phyloP scores from a whole-genome alignment of 257 asterid genomes.

The Lycium ferocissimum region DNA sequence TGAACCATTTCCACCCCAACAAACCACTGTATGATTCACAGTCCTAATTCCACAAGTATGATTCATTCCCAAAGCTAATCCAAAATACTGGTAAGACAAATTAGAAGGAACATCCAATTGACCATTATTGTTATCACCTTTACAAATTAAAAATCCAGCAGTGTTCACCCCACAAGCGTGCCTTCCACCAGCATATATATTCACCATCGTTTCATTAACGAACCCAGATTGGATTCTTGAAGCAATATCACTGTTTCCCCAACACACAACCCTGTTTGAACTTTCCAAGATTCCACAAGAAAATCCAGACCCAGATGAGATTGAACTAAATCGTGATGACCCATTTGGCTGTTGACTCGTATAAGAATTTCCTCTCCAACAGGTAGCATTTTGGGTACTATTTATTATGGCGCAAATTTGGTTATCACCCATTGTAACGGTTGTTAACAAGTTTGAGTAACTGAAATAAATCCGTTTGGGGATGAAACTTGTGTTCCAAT shows the following conservation, averaged over 20 bases:
- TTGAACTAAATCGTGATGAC: slow-evolving; percentile 39
- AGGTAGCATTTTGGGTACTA: slow-evolving; percentile 43
- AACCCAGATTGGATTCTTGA: slow-evolving; percentile 52
- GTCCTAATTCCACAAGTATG: slow-evolving; percentile 73
- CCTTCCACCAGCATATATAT: slow-evolving; percentile 62
- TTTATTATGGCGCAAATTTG: slow-evolving; percentile 66
- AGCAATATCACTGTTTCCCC: slow-evolving; percentile 57
- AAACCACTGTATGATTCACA: slow-evolving; percentile 61
- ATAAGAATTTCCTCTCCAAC: slow-evolving; percentile 67
- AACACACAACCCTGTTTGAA: slow-evolving; percentile 54
- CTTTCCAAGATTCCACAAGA: slow-evolving; percentile 62
- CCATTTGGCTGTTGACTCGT: slow-evolving; percentile 32
- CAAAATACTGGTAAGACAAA: slow-evolving; percentile 45
- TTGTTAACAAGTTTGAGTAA: slow-evolving; percentile 46
- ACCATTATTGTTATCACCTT: slow-evolving; percentile 62
- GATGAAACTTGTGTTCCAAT: slow-evolving; percentile 58
- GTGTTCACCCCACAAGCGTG: slow-evolving; percentile 71
- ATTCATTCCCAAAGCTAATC: slow-evolving; percentile 63
- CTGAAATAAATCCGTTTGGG: slow-evolving; percentile 63
- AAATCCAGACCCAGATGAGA: slow-evolving; percentile 74
- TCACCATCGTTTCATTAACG: slow-evolving; percentile 52
- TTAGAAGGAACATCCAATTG: slow-evolving; percentile 62
- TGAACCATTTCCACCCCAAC: slow-evolving; percentile 74
- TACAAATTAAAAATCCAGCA: slow-evolving; percentile 60
- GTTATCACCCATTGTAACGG: slow-evolving; percentile 61